Evolutionary conservation across 148 eudicot genomes (phyloP).

Genomic region (Simmondsia chinensis): DNA sequence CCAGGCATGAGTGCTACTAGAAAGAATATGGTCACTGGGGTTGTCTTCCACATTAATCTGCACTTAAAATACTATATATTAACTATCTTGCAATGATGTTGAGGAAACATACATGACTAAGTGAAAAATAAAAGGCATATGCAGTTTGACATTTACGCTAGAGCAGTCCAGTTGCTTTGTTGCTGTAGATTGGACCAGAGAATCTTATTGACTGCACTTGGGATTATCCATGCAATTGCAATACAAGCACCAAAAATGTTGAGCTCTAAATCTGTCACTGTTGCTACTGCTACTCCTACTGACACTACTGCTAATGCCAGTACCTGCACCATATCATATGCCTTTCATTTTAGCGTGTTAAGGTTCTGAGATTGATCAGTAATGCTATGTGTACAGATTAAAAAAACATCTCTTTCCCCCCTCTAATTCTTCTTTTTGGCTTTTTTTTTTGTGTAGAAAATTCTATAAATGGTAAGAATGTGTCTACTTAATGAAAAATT

Average conservation of each 20-base stretch:
- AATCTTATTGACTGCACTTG: constrained; percentile 82
- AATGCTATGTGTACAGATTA: no score
- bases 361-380: no score
- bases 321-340: no score
- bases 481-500: no score
- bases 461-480: no score
- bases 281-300: constrained; percentile 80
- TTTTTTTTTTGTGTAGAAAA: no score
- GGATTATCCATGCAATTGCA: constrained; percentile 75
- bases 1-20: constrained; percentile 67
- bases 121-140: background rate
- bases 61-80: constrained; percentile 1
- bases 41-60: constrained; percentile 96
- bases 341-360: no score
- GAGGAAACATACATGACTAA: no score
- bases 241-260: constrained; percentile 77
- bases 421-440: no score
- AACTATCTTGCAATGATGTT: no score
- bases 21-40: constrained; percentile 78
- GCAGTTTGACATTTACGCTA: constrained; percentile 44
- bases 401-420: no score
- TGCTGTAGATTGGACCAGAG: constrained; percentile 86
- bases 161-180: constrained; percentile 86
- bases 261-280: constrained; percentile 83
- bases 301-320: constrained; percentile 64